phyloP scores from a whole-genome alignment of 768 basidiomycete genomes.

The Tubosaeta sp. region DNA sequence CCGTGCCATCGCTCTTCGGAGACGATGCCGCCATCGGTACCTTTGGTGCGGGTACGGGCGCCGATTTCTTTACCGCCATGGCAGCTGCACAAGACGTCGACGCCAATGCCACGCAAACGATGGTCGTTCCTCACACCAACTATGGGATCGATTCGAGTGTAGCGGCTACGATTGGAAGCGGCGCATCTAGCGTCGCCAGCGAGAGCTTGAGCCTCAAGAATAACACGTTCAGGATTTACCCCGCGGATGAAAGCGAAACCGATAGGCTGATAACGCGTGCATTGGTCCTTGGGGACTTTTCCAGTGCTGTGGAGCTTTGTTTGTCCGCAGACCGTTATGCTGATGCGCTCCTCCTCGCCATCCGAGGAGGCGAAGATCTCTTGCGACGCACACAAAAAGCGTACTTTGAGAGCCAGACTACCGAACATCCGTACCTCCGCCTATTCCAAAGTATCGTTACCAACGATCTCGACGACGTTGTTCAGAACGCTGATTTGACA shows the following conservation, averaged over 20 bases:
- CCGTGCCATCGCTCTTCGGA: slow-evolving; percentile 83
- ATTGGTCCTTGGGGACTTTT: slow-evolving; percentile 93
- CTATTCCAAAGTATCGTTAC: slow-evolving; percentile 93
- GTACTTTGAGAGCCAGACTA: slow-evolving; percentile 83
- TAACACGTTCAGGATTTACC: slow-evolving; percentile 89
- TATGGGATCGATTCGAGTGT: slow-evolving; percentile 85
- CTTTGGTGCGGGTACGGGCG: slow-evolving; percentile 48
- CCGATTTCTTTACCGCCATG: slow-evolving; percentile 88
- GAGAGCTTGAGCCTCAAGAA: slow-evolving; percentile 49
- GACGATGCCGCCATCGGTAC: slow-evolving; percentile 66
- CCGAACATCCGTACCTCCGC: slow-evolving; percentile 79
- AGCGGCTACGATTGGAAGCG: slow-evolving; percentile 91
- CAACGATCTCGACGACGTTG: slow-evolving; percentile 88
- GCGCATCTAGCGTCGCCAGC: slow-evolving; percentile 74
- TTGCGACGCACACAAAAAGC: slow-evolving; percentile 85
- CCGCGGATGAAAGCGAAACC: slow-evolving; percentile 77
- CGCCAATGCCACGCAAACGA: slow-evolving; percentile 28
- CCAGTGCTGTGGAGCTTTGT: slow-evolving; percentile 86
- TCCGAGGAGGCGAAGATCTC: slow-evolving; percentile 84
- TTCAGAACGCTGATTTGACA: slow-evolving; percentile 90
- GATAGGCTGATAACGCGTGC: slow-evolving; percentile 90
- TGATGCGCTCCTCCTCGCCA: slow-evolving; percentile 91
- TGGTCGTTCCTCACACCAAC: slow-evolving; percentile 74
- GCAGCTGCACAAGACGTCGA: slow-evolving; percentile 46
- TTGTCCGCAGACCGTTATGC: slow-evolving; percentile 86